Evolutionary conservation across 495 filamentous ascomycete species (phyloP).

Genomic region (Podospora australis): DNA sequence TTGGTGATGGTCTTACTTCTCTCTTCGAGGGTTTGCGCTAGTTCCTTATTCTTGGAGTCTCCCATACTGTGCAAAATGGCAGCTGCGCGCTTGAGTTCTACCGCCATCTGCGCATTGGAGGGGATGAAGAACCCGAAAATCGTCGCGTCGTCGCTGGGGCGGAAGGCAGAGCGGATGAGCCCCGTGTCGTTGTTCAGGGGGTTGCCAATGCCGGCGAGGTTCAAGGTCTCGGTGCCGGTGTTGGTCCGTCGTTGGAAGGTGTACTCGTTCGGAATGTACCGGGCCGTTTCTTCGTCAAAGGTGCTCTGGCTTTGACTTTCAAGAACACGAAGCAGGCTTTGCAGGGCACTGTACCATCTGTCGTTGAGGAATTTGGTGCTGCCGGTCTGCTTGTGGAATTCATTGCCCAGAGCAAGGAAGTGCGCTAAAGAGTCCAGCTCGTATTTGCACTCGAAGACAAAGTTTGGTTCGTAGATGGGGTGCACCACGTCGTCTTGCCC

Average conservation of each 20-base stretch:
- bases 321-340: slow-evolving; percentile 65
- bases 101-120: slow-evolving; percentile 90
- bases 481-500: slow-evolving; percentile 80
- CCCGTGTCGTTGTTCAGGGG: slow-evolving; percentile 80
- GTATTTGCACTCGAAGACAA: slow-evolving; percentile 98
- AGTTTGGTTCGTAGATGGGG: slow-evolving; percentile 71
- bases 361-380: slow-evolving; percentile 70
- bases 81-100: slow-evolving; percentile 76
- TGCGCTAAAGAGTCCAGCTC: slow-evolving; percentile 92
- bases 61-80: slow-evolving; percentile 56
- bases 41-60: slow-evolving; percentile 33
- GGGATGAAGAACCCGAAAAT: slow-evolving; percentile 95
- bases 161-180: slow-evolving; percentile 84
- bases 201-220: slow-evolving; percentile 76
- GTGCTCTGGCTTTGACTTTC: slow-evolving; percentile 74
- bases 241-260: slow-evolving; percentile 77
- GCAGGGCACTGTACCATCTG: slow-evolving; percentile 74
- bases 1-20: slow-evolving; percentile 63
- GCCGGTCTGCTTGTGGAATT: slow-evolving; percentile 74
- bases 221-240: slow-evolving; percentile 85
- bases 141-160: slow-evolving; percentile 96
- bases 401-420: slow-evolving; percentile 79
- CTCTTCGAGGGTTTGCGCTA: slow-evolving; percentile 50
- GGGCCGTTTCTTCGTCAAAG: slow-evolving; percentile 59
- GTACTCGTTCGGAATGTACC: slow-evolving; percentile 67